These are phyloP conservation scores for Tausonia pullulans DNA, from an alignment of 1,284 basidiomycete species.

Conservation along the genomic window DNA sequence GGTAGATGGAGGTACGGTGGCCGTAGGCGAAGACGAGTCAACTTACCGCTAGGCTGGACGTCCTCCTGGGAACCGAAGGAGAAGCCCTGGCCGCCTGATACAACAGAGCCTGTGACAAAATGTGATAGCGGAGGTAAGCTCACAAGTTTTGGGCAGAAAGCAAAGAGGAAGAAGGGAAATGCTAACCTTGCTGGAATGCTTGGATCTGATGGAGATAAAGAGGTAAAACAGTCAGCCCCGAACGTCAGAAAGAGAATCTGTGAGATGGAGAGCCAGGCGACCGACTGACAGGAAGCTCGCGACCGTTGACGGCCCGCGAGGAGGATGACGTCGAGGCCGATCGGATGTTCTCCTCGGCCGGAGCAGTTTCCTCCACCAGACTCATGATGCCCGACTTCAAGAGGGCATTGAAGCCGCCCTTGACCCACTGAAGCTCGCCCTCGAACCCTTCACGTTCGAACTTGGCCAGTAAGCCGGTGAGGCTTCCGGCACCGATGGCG, in stretches of 20 bases:
- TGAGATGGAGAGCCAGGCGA: neutral
- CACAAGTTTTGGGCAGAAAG: no score
- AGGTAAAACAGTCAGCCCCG: neutral
- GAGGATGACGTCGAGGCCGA: neutral
- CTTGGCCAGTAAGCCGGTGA: conserved; percentile 70
- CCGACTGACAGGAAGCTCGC: conserved; percentile 13
- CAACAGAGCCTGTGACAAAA: no score
- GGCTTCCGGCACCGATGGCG: conserved; percentile 54
- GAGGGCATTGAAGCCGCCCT: conserved; percentile 60
- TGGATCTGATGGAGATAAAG: neutral
- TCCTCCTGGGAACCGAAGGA: no score
- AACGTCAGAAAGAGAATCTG: neutral
- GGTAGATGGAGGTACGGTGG: no score
- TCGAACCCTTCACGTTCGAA: conserved; percentile 59
- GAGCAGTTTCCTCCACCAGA: neutral
- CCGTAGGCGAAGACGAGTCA: no score
- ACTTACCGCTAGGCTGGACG: no score
- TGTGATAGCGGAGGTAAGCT: no score
- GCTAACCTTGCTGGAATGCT: conserved; percentile 8
- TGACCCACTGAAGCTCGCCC: conserved; percentile 59
- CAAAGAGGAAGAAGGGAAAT: neutral
- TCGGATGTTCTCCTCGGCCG: no score
- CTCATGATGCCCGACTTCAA: neutral
- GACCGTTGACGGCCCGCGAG: conserved; percentile 7
- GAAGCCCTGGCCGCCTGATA: no score